A percentile compares a stretch with the other conserved stretches of the same genome.
These are phyloP conservation scores for Sclerotinia glacialis DNA, from an alignment of 2,329 filamentous ascomycete genomes.

Conservation along the genomic window DNA sequence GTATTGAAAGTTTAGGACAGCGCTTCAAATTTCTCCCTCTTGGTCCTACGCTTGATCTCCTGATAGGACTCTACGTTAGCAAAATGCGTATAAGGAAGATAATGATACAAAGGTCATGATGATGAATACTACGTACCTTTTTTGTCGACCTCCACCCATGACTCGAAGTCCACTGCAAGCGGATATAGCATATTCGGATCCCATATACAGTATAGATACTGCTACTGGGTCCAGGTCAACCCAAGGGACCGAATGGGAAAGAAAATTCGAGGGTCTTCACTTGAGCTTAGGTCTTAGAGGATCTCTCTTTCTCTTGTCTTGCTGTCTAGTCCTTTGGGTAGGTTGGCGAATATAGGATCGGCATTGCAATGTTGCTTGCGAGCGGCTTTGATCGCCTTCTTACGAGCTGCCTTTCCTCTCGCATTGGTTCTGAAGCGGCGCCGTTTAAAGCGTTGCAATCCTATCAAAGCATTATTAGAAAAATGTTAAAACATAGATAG, in stretches of 20 bases:
- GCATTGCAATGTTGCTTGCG: no score
- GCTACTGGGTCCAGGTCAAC: not conserved
- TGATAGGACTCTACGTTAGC: not conserved
- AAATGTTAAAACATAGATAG: not conserved
- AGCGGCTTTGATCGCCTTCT: not conserved
- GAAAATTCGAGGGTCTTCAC: not conserved
- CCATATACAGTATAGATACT: no score
- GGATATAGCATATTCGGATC: not conserved
- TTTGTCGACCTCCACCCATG: no score
- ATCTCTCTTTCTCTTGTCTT: not conserved
- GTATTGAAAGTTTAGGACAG: not conserved
- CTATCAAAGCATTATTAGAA: not conserved
- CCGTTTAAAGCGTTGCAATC: not conserved
- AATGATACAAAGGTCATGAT: not conserved
- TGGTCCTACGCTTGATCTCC: not conserved
- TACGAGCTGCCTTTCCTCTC: not conserved
- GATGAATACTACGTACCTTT: no score
- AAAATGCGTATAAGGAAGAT: no score
- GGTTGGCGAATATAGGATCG: no score
- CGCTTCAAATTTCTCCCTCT: not conserved
- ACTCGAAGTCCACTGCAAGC: no score
- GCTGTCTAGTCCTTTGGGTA: not conserved
- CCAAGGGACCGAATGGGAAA: not conserved
- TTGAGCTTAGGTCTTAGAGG: not conserved
- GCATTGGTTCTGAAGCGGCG: not conserved